Evolutionary conservation across 768 basidiomycete species (phyloP).

Genomic region (Gautieria morchelliformis): DNA sequence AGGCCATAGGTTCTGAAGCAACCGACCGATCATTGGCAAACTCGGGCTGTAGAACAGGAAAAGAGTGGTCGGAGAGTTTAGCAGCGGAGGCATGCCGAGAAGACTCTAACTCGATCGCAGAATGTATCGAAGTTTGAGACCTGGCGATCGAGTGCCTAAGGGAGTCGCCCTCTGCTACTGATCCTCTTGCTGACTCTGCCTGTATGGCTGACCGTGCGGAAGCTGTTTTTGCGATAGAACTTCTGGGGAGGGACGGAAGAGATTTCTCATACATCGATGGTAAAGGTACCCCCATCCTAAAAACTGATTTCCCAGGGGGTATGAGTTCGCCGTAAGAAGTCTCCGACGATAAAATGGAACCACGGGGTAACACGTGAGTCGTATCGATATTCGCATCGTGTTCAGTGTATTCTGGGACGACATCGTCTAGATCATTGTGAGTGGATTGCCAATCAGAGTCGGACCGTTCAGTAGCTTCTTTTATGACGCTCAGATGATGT

Average conservation of each 20-base stretch:
- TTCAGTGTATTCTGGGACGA: background rate
- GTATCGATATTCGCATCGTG: background rate
- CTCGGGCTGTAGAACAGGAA: background rate
- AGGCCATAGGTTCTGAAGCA: background rate
- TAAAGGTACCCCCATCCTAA: background rate
- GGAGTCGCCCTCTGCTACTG: background rate
- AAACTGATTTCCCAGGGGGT: background rate
- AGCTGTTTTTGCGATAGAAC: background rate
- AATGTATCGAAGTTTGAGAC: background rate
- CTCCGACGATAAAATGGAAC: conserved; percentile 6
- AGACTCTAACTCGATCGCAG: background rate
- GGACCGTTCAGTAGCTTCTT: conserved; percentile 1
- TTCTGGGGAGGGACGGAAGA: background rate
- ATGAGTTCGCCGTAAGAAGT: conserved; percentile 5
- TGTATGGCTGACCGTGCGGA: background rate
- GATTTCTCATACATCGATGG: background rate
- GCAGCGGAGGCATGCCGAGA: background rate
- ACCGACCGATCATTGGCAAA: background rate
- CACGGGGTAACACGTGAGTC: background rate
- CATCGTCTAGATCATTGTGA: background rate
- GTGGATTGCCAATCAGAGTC: background rate
- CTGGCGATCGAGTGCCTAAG: background rate
- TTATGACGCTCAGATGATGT: background rate
- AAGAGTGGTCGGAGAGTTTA: background rate
- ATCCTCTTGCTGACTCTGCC: background rate